Evolutionary conservation across 495 filamentous ascomycete species (phyloP), one percentile per base, ranked within the genome.

Genomic region (Podospora sp.): DNA sequence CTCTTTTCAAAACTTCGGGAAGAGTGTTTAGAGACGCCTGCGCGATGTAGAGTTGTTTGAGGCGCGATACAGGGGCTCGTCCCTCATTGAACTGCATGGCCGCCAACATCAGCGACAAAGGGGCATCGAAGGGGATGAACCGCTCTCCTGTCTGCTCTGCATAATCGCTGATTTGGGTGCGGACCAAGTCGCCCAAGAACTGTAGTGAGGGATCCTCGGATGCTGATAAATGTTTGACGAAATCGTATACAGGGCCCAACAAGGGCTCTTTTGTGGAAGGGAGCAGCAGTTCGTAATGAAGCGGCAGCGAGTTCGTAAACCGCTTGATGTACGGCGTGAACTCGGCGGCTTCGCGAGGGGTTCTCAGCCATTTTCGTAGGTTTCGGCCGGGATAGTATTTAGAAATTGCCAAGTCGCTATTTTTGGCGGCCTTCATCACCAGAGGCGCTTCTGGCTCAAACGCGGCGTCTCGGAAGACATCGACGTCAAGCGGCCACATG

Each of bases 11-110:
- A 1, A 72, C 58, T 0, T 73, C 60, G 1, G 95, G 92, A 0
- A 96, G 73, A 55, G 87, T 81, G 8, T 81, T 70, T 11, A 97
- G 80, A 12, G 90, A 79, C 14, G 88, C 88, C 80, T 99, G 95
- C 0, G 95, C 94, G 24, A 99, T 87, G 75, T 97, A 97, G 6
- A 97, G 71, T 25, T 76, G 68, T 14, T 63, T 71, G 1, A 81
- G 22, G n/a, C 22, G 62, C 12, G 49, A 2, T 9, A n/a, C 24
- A 5, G 56, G 24, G 6, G 26, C n/a, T 0, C 22, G 27, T 5
- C 51, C 27, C 12, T 26, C 12, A 69, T 80, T 81, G 70, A 75
- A 81, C 20, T 71, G 60, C 33, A 75, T 62, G n/a, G 75, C 81
- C 11, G 70, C 71, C 25, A 71, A 56, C 16, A 83, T 71, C 9